These are phyloP conservation scores for Saccharomyces uvarum DNA, from an alignment of 1,139 yeast genomes.

Conservation along the genomic window DNA sequence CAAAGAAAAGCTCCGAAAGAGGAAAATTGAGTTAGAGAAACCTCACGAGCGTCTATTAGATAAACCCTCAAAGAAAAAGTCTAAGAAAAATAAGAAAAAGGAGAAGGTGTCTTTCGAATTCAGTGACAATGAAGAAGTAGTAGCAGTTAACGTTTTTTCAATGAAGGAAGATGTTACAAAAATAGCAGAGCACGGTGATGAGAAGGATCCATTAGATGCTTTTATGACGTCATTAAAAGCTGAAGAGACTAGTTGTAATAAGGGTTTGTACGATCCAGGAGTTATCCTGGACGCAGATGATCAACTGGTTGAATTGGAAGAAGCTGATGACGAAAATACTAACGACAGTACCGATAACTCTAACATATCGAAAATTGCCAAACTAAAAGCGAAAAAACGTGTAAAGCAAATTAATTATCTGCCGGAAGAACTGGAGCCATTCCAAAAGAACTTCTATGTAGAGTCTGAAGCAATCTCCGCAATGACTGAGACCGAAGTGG, in stretches of 20 bases:
- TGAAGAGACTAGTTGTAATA: neutral
- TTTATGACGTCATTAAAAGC: constrained; percentile 23
- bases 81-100: constrained; percentile 7
- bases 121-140: constrained; percentile 28
- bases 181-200: neutral
- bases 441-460: constrained; percentile 56
- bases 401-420: constrained; percentile 42
- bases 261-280: neutral
- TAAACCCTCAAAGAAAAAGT: constrained; percentile 5
- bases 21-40: constrained; percentile 20
- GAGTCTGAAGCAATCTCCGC: constrained; percentile 51
- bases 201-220: constrained; percentile 27
- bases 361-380: constrained; percentile 11
- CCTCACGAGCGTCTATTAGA: neutral
- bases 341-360: neutral
- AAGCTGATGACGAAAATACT: neutral
- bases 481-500: constrained; percentile 47
- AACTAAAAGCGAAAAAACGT: constrained; percentile 37
- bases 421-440: constrained; percentile 42
- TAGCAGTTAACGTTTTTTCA: neutral
- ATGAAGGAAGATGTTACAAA: neutral
- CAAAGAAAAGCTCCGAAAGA: constrained; percentile 40
- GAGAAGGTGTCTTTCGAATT: constrained; percentile 23
- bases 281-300: constrained; percentile 12
- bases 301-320: constrained; percentile 8